Conservation (phyloP, 2,329 filamentous ascomycete species). For the Akanthomyces uredinophilus region DNA sequence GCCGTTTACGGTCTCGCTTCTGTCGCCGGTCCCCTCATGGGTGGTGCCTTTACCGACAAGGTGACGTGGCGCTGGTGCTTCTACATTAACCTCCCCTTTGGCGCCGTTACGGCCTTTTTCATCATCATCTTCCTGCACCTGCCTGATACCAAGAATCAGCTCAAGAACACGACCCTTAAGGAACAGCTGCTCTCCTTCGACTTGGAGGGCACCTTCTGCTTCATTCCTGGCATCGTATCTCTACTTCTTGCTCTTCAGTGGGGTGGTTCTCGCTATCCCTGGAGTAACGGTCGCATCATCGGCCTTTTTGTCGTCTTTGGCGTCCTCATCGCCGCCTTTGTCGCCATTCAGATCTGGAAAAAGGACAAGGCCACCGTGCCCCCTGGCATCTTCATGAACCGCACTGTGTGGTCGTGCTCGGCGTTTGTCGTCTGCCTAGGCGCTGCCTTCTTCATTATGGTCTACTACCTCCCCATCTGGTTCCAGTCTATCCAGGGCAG, state of each 20-base stretch:
- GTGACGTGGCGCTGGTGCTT: constrained; percentile 28
- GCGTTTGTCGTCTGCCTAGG: constrained; percentile 20
- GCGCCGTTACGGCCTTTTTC: constrained; percentile 26
- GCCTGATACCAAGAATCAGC: constrained; percentile 7
- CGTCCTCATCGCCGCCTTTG: constrained; percentile 6
- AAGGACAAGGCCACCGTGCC: constrained; percentile 36
- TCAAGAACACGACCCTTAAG: constrained; percentile 23
- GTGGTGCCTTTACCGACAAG: constrained; percentile 23
- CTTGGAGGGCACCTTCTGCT: constrained; percentile 38
- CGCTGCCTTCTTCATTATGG: constrained; percentile 23
- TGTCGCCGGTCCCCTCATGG: constrained; percentile 19
- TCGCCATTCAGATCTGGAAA: constrained; percentile 27
- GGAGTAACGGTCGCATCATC: constrained; percentile 34
- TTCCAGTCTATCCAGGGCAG: constrained; percentile 37
- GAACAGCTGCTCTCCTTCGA: constrained; percentile 32
- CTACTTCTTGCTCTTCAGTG: constrained; percentile 43
- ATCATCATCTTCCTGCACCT: constrained; percentile 22
- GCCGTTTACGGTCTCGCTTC: constrained; percentile 36
- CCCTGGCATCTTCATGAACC: constrained; percentile 36
- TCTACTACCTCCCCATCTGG: constrained; percentile 44
- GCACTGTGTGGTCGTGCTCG: constrained; percentile 35
- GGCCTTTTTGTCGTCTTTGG: constrained; percentile 37
- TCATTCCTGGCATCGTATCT: constrained; percentile 29
- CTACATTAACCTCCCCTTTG: constrained; percentile 30
- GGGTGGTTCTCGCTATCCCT: constrained; percentile 30